Base-by-base conservation (phyloP, 345 rosid species). In the Hibiscus tridactylites region DNA sequence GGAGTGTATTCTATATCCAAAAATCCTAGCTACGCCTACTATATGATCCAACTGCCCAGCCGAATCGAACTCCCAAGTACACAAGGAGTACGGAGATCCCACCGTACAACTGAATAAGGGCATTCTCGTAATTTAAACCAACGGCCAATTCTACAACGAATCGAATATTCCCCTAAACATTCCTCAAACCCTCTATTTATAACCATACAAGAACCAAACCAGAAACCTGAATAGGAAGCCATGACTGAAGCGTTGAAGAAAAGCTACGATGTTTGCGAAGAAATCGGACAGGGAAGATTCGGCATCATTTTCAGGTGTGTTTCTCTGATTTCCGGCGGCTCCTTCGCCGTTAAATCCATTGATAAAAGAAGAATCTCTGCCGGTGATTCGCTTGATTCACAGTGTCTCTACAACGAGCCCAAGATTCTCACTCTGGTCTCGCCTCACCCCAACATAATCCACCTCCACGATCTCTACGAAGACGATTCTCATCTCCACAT, bases 241-340 rank as follows among this genome's bases (percentile, higher is more conserved):
- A 89, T 89, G 93, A 84, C 80, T 72, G 81, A 84, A 60, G 81
- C 81, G 10, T 63, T 89, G 53, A 76, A 69, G 56, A 64, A 76
- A 73, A 85, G 83, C 56, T 89, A 81, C 85, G 71, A 78, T 33
- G 39, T 89, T 53, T 50, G 71, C 61, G 86, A 81, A 21, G 91
- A 89, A 79, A 79, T 89, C 81, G 91, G 93, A 33, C 85, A 87
- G 37, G 93, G 93, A 33, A 77, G 91, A 49, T 89, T 85, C 73
- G 93, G 91, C 46, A 68, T 76, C 77, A 91, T 89, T 47, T 85
- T 67, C 42, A 74, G 80, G 70, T 89, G 91, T 75, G 75, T 50
- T n/a, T 79, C 81, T 1, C 57, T 59, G 13, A 47, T 21, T 49
- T 67, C 82, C 28, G 78, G 85, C 15, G 73, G 74, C 0, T 66